These are phyloP conservation scores for Phaeosphaeriaceae sp. DNA, from an alignment of 2,329 filamentous ascomycete genomes.

Conservation along the genomic window DNA sequence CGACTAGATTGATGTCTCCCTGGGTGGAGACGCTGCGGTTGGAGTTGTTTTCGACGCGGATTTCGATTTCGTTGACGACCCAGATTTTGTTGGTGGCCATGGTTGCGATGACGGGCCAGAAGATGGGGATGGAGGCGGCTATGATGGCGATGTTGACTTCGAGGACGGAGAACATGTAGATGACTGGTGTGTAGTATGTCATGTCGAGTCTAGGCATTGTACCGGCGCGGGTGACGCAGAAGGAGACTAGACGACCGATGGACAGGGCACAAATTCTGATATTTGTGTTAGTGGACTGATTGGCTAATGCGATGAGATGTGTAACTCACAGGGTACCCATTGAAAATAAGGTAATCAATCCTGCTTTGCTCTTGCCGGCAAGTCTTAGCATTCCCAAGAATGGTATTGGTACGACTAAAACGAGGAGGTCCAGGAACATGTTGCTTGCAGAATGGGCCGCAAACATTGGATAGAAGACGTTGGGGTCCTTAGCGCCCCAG, in stretches of 20 bases:
- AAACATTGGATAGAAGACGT: slow-evolving; percentile 37
- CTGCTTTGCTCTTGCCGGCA: slow-evolving; percentile 34
- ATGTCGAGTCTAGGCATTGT: slow-evolving; percentile 41
- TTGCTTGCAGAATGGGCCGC: slow-evolving; percentile 40
- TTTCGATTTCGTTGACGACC: slow-evolving; percentile 48
- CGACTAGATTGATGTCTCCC: slow-evolving; percentile 24
- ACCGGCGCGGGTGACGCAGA: slow-evolving; percentile 38
- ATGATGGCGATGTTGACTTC: slow-evolving; percentile 49
- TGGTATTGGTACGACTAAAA: slow-evolving; percentile 38
- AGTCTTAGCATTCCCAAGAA: slow-evolving; percentile 41
- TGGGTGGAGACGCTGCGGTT: slow-evolving; percentile 17
- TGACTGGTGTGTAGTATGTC: slow-evolving; percentile 35
- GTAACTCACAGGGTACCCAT: slow-evolving; percentile 43
- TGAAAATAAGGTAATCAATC: slow-evolving; percentile 38
- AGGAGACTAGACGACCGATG: slow-evolving; percentile 36
- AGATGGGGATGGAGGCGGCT: slow-evolving; percentile 46
- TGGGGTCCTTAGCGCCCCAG: slow-evolving; percentile 43
- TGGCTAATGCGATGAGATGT: neutral
- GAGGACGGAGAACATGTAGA: slow-evolving; percentile 45
- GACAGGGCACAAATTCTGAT: slow-evolving; percentile 38
- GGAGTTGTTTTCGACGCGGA: slow-evolving; percentile 35
- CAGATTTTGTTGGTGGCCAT: slow-evolving; percentile 45
- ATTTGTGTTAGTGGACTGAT: slow-evolving; percentile 1
- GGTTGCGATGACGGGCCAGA: slow-evolving; percentile 45
- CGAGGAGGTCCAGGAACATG: slow-evolving; percentile 41